A percentile compares a stretch with the other conserved stretches of the same genome.
Conservation (phyloP, 805 yeast genomes). For the Citeromyces nyonsensis region DNA sequence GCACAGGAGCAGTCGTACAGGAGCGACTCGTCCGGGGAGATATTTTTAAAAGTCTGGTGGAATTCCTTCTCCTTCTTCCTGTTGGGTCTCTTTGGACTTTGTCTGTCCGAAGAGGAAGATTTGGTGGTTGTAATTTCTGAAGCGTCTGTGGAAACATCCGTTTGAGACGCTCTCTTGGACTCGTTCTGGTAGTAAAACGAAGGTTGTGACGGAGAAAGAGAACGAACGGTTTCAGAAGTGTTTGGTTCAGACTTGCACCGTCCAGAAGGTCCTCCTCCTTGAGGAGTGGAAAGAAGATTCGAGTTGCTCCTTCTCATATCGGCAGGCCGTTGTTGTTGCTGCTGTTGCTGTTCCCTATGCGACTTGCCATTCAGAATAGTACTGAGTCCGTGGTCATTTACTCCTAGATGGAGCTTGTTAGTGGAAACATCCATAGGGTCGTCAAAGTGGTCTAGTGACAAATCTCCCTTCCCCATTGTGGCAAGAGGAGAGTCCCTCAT, state of each 20-base stretch:
- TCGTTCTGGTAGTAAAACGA: not conserved
- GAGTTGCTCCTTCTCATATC: not conserved
- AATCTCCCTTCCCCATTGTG: slow-evolving; percentile 32
- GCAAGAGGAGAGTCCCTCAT: slow-evolving; percentile 27
- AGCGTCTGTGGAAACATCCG: not conserved
- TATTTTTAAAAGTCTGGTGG: slow-evolving; percentile 38
- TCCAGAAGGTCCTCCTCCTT: not conserved
- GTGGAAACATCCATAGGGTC: not conserved
- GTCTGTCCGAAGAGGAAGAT: not conserved
- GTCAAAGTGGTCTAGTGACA: slow-evolving; percentile 18
- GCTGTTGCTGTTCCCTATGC: not conserved
- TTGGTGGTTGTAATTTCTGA: not conserved
- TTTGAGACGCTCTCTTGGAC: not conserved
- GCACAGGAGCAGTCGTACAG: slow-evolving; percentile 55
- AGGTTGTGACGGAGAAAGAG: not conserved
- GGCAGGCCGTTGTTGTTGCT: not conserved
- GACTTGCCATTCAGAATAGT: not conserved
- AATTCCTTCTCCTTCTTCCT: slow-evolving; percentile 43
- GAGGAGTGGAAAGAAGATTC: too few relatives aligned
- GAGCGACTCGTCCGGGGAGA: slow-evolving; percentile 34
- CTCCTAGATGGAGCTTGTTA: not conserved
- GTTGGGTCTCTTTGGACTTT: slow-evolving; percentile 12
- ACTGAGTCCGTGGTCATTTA: not conserved
- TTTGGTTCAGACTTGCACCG: not conserved
- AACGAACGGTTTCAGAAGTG: not conserved